Evolutionary conservation across 2,329 filamentous ascomycete species (phyloP), one percentile per base, ranked within the genome.

Genomic region (Botrytis deweyae): DNA sequence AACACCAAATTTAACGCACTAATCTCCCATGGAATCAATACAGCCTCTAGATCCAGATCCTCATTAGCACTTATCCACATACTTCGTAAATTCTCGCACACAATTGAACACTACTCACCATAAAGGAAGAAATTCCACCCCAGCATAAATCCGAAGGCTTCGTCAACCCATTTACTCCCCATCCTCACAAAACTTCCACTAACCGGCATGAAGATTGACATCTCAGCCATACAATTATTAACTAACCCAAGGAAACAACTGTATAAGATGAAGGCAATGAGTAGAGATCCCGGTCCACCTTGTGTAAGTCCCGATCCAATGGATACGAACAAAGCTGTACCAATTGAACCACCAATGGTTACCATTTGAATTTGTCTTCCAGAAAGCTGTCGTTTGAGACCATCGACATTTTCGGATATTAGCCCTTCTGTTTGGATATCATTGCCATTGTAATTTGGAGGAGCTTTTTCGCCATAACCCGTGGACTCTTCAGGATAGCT

Each of bases 121-220:
- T 91, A 90, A 44, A 91, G 88, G 87, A 89, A 91, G 79, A 88
- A 88, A 74, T 88, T 88, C 87, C 86, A 88, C 0, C 86, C 87
- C 40, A 87, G 79, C 52, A 86, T 86, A 74, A 88, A 87, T 3
- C 86, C 86, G 76, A 87, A 86, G 0, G 86, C 85, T 72, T 87
- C 86, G 74, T 88, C 86, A 29, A 88, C 84, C 74, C 86, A 88
- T 46, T 86, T 86, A 44, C 84, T 84, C 33, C 87, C 86, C 82
- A 86, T 88, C 18, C 86, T 86, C 78, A 87, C 86, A 76, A 88
- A 88, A 1, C 84, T 85, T 1, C 86, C 86, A 49, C 86, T 84
- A 72, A 88, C 84, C 16, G 86, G 86, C 62, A 88, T 82, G 74
- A 85, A 90, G 0, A 88, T 85, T 0, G 87, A 84, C 87, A 90